These are phyloP conservation scores for Aciculoconidium aculeatum DNA, from an alignment of 805 yeast genomes.

Conservation along the genomic window DNA sequence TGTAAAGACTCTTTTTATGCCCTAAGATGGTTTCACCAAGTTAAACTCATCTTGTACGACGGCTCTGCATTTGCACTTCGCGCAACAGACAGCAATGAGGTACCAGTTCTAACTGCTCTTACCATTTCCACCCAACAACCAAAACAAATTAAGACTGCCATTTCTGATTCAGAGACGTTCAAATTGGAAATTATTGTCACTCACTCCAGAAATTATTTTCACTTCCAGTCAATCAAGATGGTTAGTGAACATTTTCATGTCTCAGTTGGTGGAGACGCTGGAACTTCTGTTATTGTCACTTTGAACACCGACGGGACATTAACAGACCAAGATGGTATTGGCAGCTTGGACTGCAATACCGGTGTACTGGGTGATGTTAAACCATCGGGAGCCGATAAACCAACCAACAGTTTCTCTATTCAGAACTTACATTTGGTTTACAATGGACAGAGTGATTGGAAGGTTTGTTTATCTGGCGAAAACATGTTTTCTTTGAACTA, in stretches of 20 bases:
- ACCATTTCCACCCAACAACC: too few relatives aligned
- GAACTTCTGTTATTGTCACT: conserved; percentile 18
- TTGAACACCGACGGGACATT: conserved; percentile 22
- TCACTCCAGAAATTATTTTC: conserved; percentile 21
- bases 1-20: too few relatives aligned
- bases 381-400: conserved; percentile 26
- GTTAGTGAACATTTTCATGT: conserved; percentile 27
- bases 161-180: conserved; percentile 3
- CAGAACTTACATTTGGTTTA: conserved; percentile 29
- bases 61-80: too few relatives aligned
- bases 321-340: conserved; percentile 26
- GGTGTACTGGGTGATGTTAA: conserved; percentile 30
- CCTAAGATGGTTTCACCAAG: too few relatives aligned
- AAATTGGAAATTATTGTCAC: conserved; percentile 16
- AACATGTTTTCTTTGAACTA: conserved; percentile 20
- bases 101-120: conserved; percentile 2
- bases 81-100: too few relatives aligned
- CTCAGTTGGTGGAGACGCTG: conserved; percentile 28
- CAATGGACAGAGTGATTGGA: conserved; percentile 29
- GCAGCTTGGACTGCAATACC: conserved; percentile 20
- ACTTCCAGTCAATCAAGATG: conserved; percentile 20
- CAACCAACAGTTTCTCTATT: conserved; percentile 37
- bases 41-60: too few relatives aligned
- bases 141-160: too few relatives aligned
- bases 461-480: conserved; percentile 30